Percentiles rank a stretch among this genome's conserved stretches.
phyloP scores from a whole-genome alignment of 2,329 filamentous ascomycete species.

The Kalaharituber pfeilii region DNA sequence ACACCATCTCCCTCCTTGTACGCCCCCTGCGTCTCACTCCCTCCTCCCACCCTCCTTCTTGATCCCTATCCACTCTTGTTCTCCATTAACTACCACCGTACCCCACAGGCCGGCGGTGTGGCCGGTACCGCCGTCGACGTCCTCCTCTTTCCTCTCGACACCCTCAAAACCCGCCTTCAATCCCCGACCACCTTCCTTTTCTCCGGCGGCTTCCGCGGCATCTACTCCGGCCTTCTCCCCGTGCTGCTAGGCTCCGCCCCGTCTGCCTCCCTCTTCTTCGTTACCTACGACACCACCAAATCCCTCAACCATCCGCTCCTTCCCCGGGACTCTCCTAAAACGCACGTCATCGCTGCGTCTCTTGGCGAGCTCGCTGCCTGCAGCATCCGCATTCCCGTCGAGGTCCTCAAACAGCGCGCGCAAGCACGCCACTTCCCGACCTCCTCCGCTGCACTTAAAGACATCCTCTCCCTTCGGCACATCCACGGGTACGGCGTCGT shows the following conservation, averaged over 20 bases:
- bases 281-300: constrained; percentile 54
- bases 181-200: constrained; percentile 59
- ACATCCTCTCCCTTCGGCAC: constrained; percentile 42
- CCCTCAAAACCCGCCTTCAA: constrained; percentile 93
- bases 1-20: background rate
- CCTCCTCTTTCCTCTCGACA: constrained; percentile 93
- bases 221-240: constrained; percentile 82
- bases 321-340: constrained; percentile 50
- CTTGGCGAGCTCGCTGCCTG: constrained; percentile 85
- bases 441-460: constrained; percentile 46
- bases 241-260: constrained; percentile 83
- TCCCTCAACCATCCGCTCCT: constrained; percentile 88
- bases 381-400: constrained; percentile 78
- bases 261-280: constrained; percentile 92
- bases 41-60: background rate
- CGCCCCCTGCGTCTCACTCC: background rate
- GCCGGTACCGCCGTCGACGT: constrained; percentile 94
- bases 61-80: background rate
- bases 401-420: constrained; percentile 92
- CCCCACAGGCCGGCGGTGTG: constrained; percentile 77
- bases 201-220: constrained; percentile 72
- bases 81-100: no score
- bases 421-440: constrained; percentile 71
- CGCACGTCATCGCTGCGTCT: constrained; percentile 70
- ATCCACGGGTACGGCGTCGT: constrained; percentile 33